phyloP scores from a whole-genome alignment of 768 basidiomycete species.

The Boletus rubropictus region DNA sequence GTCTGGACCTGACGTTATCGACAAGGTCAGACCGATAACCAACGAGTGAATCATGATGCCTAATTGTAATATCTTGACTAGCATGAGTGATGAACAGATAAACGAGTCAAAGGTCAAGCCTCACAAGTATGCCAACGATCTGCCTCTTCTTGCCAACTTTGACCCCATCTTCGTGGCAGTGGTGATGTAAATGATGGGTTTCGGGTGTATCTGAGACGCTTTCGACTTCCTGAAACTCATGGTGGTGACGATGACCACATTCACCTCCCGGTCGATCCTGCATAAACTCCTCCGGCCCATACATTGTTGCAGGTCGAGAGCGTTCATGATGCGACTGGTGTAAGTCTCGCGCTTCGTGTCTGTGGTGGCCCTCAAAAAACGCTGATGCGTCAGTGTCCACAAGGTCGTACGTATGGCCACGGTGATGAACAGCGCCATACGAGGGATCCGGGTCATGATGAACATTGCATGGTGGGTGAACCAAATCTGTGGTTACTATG shows the following conservation, averaged over 20 bases:
- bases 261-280: background rate
- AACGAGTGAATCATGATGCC: slow-evolving; percentile 84
- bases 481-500: slow-evolving; percentile 3
- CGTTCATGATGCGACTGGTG: slow-evolving; percentile 31
- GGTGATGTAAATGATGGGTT: background rate
- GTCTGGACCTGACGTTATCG: slow-evolving; percentile 61
- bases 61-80: slow-evolving; percentile 62
- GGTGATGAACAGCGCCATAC: slow-evolving; percentile 17
- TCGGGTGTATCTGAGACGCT: background rate
- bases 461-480: background rate
- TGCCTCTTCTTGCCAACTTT: slow-evolving; percentile 53
- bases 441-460: slow-evolving; percentile 3
- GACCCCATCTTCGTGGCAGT: slow-evolving; percentile 18
- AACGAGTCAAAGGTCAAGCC: background rate
- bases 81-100: background rate
- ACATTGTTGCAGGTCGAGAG: slow-evolving; percentile 18
- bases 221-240: slow-evolving; percentile 5
- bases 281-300: slow-evolving; percentile 13
- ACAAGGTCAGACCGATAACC: slow-evolving; percentile 73
- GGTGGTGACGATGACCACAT: slow-evolving; percentile 7
- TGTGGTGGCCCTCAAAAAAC: slow-evolving; percentile 34
- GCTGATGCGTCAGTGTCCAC: slow-evolving; percentile 1
- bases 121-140: slow-evolving; percentile 68
- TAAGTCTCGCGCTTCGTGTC: slow-evolving; percentile 26
- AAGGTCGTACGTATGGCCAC: background rate